These are phyloP conservation scores for Pseudovirgaria hyperparasitica DNA, from an alignment of 2,329 filamentous ascomycete species.

Conservation along the genomic window DNA sequence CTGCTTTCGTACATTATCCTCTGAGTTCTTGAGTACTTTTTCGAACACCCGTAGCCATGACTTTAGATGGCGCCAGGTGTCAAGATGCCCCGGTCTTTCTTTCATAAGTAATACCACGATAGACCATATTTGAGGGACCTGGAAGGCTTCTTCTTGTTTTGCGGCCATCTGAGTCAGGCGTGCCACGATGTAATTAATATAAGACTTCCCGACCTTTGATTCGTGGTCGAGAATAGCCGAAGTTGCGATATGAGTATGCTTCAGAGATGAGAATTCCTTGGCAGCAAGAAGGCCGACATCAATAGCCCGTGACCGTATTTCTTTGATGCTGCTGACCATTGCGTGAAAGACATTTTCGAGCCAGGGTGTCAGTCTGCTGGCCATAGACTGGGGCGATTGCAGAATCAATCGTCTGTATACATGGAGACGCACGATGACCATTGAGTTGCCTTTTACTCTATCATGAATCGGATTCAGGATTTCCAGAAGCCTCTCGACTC, in stretches of 20 bases:
- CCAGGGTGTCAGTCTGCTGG: constrained; percentile 59
- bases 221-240: constrained; percentile 47
- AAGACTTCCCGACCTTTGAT: constrained; percentile 42
- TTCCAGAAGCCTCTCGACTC: constrained; percentile 57
- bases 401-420: constrained; percentile 69
- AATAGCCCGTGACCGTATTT: constrained; percentile 65
- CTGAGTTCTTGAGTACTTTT: constrained; percentile 70
- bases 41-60: constrained; percentile 71
- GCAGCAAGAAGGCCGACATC: constrained; percentile 59
- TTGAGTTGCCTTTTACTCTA: constrained; percentile 65
- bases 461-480: constrained; percentile 61
- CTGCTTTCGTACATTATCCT: constrained; percentile 55
- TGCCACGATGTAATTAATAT: constrained; percentile 52
- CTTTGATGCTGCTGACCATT: constrained; percentile 65
- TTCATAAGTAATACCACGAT: constrained; percentile 67
- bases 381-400: constrained; percentile 59
- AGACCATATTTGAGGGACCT: constrained; percentile 83
- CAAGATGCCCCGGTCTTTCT: constrained; percentile 42
- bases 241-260: constrained; percentile 52
- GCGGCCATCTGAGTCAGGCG: constrained; percentile 55
- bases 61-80: constrained; percentile 58
- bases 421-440: constrained; percentile 61
- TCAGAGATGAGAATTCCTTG: constrained; percentile 55
- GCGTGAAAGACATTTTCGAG: constrained; percentile 69
- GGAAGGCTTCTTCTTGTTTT: constrained; percentile 43